Evolutionary conservation across 805 yeast genomes (phyloP).

Genomic region (Candida morakotiae): DNA sequence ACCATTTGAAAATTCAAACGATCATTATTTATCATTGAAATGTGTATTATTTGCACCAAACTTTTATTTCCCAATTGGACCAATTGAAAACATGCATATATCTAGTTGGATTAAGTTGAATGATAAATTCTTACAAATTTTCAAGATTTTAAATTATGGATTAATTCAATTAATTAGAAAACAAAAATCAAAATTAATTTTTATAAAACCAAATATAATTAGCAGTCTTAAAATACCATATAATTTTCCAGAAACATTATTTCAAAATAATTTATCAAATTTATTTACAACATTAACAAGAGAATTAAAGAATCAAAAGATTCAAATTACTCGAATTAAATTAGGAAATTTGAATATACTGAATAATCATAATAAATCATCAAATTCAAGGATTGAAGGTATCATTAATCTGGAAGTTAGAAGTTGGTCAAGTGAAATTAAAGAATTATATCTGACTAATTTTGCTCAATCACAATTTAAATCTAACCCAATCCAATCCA

Average conservation of each 20-base stretch:
- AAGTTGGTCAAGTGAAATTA: conserved; percentile 35
- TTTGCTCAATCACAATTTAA: conserved; percentile 28
- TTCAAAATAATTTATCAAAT: conserved; percentile 41
- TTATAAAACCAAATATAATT: conserved; percentile 54
- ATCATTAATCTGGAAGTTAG: conserved; percentile 33
- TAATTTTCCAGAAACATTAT: conserved; percentile 59
- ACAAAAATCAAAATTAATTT: conserved; percentile 46
- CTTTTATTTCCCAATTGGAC: conserved; percentile 63
- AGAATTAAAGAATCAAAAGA: conserved; percentile 31
- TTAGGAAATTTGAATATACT: conserved; percentile 37
- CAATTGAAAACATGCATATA: conserved; percentile 52
- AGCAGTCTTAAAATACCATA: conserved; percentile 54
- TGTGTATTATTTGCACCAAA: conserved; percentile 72
- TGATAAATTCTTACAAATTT: conserved; percentile 44
- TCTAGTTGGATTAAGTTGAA: conserved; percentile 50
- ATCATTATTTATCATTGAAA: conserved; percentile 54
- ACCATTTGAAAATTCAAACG: conserved; percentile 55
- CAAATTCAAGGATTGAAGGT: conserved; percentile 19
- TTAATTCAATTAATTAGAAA: conserved; percentile 50
- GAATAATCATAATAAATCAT: conserved; percentile 14
- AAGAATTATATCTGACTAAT: conserved; percentile 25
- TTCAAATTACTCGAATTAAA: conserved; percentile 36
- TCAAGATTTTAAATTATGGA: conserved; percentile 52
- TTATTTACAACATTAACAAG: conserved; percentile 32
- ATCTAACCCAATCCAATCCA: conserved; percentile 25